Conservation (phyloP, 176 grass and related monocot species). For the Puya raimondii region DNA sequence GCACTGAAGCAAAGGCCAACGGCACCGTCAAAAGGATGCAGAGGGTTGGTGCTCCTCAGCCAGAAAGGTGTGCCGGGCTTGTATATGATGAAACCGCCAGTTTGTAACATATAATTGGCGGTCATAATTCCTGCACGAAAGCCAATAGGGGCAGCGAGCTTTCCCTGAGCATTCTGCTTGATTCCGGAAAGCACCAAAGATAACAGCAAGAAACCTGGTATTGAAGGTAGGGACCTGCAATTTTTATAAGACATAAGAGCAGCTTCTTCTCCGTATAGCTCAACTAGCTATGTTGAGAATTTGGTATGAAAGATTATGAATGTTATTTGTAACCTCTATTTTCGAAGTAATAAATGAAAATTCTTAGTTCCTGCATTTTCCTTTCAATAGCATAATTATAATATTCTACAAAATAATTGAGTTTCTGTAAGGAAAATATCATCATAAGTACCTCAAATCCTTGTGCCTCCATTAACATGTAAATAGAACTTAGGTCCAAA, state of each 20-base stretch:
- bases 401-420: neutral
- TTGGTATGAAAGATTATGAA: neutral
- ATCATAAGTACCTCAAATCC: neutral
- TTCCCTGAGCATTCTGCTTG: slow-evolving; percentile 59
- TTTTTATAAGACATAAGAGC: slow-evolving; percentile 24
- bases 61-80: slow-evolving; percentile 50
- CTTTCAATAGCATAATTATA: too few relatives aligned
- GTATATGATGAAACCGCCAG: slow-evolving; percentile 44
- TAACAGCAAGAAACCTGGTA: slow-evolving; percentile 77
- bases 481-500: too few relatives aligned
- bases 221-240: slow-evolving; percentile 68
- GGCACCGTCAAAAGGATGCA: slow-evolving; percentile 78
- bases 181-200: slow-evolving; percentile 78
- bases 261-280: slow-evolving; percentile 4
- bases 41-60: slow-evolving; percentile 45
- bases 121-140: slow-evolving; percentile 76
- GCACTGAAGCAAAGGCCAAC: slow-evolving; percentile 56
- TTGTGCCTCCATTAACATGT: neutral
- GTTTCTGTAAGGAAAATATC: neutral
- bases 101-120: slow-evolving; percentile 63
- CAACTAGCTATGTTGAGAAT: neutral
- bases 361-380: too few relatives aligned
- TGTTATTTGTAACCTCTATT: neutral
- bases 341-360: neutral
- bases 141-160: slow-evolving; percentile 76